Conservation (phyloP, 2,329 filamentous ascomycete genomes). For the Xylariomycetidae sp. region DNA sequence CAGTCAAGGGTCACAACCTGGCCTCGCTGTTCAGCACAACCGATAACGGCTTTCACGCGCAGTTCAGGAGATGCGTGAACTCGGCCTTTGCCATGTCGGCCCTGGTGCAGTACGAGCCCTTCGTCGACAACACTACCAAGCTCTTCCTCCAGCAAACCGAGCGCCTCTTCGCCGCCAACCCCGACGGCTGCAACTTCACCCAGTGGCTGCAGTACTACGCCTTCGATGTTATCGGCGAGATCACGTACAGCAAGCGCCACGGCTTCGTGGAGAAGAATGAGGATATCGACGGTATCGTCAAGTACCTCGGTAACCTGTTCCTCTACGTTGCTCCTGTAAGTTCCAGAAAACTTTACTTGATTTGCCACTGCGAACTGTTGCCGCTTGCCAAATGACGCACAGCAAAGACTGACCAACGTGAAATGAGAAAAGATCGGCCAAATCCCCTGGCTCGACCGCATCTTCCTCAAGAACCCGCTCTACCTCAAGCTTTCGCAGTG, state of each 20-base stretch:
- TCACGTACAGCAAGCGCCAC: constrained; percentile 71
- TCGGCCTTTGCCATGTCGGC: constrained; percentile 73
- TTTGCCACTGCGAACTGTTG: too few relatives aligned
- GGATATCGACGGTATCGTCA: constrained; percentile 71
- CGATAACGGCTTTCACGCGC: constrained; percentile 70
- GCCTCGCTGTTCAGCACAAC: constrained; percentile 73
- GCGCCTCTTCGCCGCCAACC: constrained; percentile 44
- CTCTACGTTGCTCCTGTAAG: constrained; percentile 66
- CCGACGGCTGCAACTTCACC: constrained; percentile 56
- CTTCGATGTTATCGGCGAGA: constrained; percentile 75
- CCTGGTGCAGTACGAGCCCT: constrained; percentile 73
- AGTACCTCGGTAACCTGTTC: constrained; percentile 59
- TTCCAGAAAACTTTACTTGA: too few relatives aligned
- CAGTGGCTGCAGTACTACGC: constrained; percentile 77
- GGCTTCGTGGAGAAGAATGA: constrained; percentile 79
- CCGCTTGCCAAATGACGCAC: too few relatives aligned
- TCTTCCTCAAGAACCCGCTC: constrained; percentile 72
- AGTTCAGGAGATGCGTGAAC: constrained; percentile 71
- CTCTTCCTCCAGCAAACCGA: constrained; percentile 64
- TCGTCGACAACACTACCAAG: constrained; percentile 70
- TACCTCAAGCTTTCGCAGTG: constrained; percentile 63
- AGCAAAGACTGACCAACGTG: too few relatives aligned
- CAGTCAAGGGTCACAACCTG: constrained; percentile 62
- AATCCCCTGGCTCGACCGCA: constrained; percentile 64
- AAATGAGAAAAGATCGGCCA: constrained; percentile 76